These are phyloP conservation scores for Cyclotella baltica DNA, from an alignment of 108 stramenopile species.

Conservation along the genomic window DNA sequence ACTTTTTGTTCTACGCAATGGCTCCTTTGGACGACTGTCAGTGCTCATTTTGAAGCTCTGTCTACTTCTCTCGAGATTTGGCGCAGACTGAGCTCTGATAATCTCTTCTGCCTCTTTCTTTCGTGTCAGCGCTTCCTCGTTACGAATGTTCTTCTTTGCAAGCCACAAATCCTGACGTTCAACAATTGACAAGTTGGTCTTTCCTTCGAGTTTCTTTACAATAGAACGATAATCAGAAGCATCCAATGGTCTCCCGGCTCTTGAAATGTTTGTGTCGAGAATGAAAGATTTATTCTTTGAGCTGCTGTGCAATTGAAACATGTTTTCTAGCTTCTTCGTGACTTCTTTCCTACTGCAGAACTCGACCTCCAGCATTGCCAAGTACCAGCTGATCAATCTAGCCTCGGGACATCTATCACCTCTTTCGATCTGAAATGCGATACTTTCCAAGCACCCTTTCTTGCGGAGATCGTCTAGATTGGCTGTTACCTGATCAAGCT, in stretches of 20 bases:
- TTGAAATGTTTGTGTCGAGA: slow-evolving; percentile 34
- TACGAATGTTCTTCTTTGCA: slow-evolving; percentile 38
- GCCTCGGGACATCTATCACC: slow-evolving; percentile 32
- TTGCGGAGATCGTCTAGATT: slow-evolving; percentile 28
- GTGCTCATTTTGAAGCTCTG: slow-evolving; percentile 10
- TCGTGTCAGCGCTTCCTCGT: slow-evolving; percentile 6
- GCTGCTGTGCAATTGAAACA: slow-evolving; percentile 32
- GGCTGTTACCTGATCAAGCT: slow-evolving; percentile 32
- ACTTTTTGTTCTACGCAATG: not conserved
- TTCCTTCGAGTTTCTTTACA: slow-evolving; percentile 28
- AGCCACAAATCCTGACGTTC: slow-evolving; percentile 48
- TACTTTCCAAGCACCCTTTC: slow-evolving; percentile 33
- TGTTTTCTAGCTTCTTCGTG: slow-evolving; percentile 24
- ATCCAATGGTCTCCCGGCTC: slow-evolving; percentile 25
- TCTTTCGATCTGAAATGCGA: slow-evolving; percentile 36
- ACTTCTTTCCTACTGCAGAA: slow-evolving; percentile 21
- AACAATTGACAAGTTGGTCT: slow-evolving; percentile 16
- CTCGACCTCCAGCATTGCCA: slow-evolving; percentile 44
- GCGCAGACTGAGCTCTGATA: slow-evolving; percentile 33
- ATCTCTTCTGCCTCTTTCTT: slow-evolving; percentile 5
- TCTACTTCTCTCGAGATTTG: slow-evolving; percentile 26
- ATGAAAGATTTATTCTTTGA: slow-evolving; percentile 28
- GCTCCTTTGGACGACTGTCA: not conserved
- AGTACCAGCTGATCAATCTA: slow-evolving; percentile 35
- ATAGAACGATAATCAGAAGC: slow-evolving; percentile 11